phyloP scores from a whole-genome alignment of 2,329 filamentous ascomycete genomes.

The Colletotrichum chrysophilum region DNA sequence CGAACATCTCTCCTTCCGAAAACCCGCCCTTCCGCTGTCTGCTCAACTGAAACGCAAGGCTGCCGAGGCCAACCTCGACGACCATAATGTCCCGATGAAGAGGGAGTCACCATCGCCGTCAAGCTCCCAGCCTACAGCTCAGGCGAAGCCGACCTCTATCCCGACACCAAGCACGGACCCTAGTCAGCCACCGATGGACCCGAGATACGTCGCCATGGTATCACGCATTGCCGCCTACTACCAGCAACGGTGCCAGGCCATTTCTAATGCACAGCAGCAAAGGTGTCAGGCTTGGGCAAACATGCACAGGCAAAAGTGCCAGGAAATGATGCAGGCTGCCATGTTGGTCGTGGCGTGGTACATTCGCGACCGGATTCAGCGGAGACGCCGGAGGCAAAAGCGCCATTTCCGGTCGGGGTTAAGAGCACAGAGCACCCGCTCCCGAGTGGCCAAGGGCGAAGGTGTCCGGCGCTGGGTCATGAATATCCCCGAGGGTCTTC shows the following conservation, averaged over 20 bases:
- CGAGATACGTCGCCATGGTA: conserved; percentile 49
- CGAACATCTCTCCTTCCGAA: conserved; percentile 38
- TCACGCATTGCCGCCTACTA: conserved; percentile 54
- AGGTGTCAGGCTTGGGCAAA: conserved; percentile 52
- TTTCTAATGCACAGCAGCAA: conserved; percentile 52
- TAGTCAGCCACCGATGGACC: conserved; percentile 33
- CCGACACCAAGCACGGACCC: not conserved
- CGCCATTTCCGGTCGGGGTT: conserved; percentile 45
- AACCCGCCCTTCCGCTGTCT: conserved; percentile 12
- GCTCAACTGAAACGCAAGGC: conserved; percentile 24
- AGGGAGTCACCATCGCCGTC: not conserved
- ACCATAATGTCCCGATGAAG: conserved; percentile 13
- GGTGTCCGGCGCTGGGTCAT: conserved; percentile 49
- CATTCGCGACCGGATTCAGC: conserved; percentile 50
- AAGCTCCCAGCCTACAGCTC: not conserved
- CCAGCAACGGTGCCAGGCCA: conserved; percentile 52
- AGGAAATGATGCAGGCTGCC: conserved; percentile 54
- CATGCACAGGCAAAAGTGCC: conserved; percentile 50
- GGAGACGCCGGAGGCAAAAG: conserved; percentile 45
- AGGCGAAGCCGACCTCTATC: not conserved
- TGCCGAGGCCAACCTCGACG: conserved; percentile 7
- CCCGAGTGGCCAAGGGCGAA: conserved; percentile 44
- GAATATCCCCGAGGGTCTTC: conserved; percentile 38
- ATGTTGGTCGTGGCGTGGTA: conserved; percentile 57
- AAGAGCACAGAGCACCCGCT: conserved; percentile 33